Percentiles rank a stretch among this genome's conserved stretches.
Evolutionary conservation across 371 early-diverging fungal species (phyloP).

Genomic region (Rhizopus stolonifer): DNA sequence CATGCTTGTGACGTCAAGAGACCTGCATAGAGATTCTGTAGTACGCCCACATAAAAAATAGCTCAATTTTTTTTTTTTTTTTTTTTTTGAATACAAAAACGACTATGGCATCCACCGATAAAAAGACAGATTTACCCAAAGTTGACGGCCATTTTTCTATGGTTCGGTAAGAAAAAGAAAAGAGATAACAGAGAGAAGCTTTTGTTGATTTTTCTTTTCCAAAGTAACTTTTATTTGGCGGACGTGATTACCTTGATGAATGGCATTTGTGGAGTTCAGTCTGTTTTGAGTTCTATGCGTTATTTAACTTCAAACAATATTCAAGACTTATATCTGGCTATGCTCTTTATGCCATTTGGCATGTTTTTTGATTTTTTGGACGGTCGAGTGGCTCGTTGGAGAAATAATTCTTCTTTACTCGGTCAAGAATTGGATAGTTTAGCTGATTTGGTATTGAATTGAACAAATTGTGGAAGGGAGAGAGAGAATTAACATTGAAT

Average conservation of each 20-base stretch:
- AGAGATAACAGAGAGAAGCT: not conserved
- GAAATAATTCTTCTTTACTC: constrained; percentile 68
- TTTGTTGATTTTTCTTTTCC: not conserved
- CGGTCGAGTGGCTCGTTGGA: constrained; percentile 89
- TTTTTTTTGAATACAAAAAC: too few species aligned
- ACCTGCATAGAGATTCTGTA: too few species aligned
- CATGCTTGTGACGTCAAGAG: too few species aligned
- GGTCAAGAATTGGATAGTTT: constrained; percentile 84
- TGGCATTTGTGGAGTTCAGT: constrained; percentile 79
- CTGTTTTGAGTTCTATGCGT: constrained; percentile 80
- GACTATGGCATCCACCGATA: constrained; percentile 13
- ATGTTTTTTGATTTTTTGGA: constrained; percentile 84
- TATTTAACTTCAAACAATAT: constrained; percentile 70
- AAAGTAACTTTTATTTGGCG: constrained; percentile 76
- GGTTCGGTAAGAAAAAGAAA: constrained; percentile 26
- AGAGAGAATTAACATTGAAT: not conserved
- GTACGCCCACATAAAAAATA: too few species aligned
- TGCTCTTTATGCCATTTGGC: constrained; percentile 77
- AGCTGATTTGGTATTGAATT: constrained; percentile 74
- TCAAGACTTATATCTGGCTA: constrained; percentile 62
- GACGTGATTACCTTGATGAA: constrained; percentile 87
- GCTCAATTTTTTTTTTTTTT: too few species aligned
- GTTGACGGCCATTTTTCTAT: constrained; percentile 30
- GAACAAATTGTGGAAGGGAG: not conserved
- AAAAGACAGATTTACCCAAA: constrained; percentile 15